Conservation (phyloP, 306 rosid species). For the Quercus agrifolia region DNA sequence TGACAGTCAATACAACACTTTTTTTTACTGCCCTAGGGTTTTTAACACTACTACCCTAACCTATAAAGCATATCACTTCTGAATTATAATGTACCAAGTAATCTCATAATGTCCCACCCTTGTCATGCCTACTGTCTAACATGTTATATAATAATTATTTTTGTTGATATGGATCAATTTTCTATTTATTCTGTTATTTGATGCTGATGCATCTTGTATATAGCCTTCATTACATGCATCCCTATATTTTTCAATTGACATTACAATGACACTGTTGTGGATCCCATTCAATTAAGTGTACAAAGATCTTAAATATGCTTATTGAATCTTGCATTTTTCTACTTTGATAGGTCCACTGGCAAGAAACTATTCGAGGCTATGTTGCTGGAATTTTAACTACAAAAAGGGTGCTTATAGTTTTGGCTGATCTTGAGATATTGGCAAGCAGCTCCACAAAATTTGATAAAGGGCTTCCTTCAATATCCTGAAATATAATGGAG, state of each 20-base stretch:
- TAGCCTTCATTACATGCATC: neutral
- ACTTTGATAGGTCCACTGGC: constrained; percentile 89
- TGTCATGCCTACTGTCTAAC: neutral
- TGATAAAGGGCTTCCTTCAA: constrained; percentile 95
- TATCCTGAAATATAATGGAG: constrained; percentile 52
- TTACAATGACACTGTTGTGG: constrained; percentile 12
- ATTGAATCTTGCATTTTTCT: constrained; percentile 13
- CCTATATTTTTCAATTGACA: neutral
- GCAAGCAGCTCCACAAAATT: constrained; percentile 74
- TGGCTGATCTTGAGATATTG: constrained; percentile 78
- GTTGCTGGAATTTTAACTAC: constrained; percentile 97
- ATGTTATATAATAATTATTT: neutral
- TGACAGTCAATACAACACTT: neutral
- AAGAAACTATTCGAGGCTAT: constrained; percentile 87
- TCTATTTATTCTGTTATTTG: neutral
- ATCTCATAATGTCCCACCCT: neutral
- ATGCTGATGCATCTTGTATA: neutral
- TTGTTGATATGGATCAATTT: neutral
- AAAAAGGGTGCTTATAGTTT: constrained; percentile 80
- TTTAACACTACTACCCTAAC: neutral
- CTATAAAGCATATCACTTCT: neutral
- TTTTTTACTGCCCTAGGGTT: neutral
- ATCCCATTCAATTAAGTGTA: neutral
- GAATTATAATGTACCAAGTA: neutral
- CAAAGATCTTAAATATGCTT: constrained; percentile 16